Evolutionary conservation across 1,284 basidiomycete species (phyloP), one percentile per base, ranked within the genome.

Genomic region (Meira miltonrushii): DNA sequence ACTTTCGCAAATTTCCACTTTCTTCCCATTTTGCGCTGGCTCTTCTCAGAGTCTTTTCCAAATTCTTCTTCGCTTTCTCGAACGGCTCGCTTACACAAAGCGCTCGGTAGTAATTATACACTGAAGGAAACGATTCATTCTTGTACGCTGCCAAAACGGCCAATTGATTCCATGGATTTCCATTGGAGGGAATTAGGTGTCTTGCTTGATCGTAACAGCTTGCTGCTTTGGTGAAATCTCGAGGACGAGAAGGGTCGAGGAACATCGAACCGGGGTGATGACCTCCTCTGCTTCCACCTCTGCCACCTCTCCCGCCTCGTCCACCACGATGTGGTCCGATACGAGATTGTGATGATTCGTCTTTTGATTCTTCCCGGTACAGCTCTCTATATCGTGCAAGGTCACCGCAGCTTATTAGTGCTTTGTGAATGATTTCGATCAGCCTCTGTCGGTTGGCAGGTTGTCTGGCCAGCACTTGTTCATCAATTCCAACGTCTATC

Each of bases 361-460:
- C 28, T 15, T 39, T 2, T 33, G 12, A 37, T 40, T 28, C 39
- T 38, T 61, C 43, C 9, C 33, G 23, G 44, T 93, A 93, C 62
- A 90, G 85, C 74, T 97, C 93, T 61, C 88, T 84, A 79, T 98
- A 98, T 38, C 94, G 84, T 64, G 90, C 89, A 48, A 98, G 86
- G 76, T 98, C 94, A 15, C 94, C 94, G 19, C 95, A 84, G 78
- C 88, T 96, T 33, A 96, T 87, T 53, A 97, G 82, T 2, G 88
- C 86, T 79, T 93, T 95, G 81, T 88, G 88, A 44, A 94, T 81
- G 46, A 90, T 62, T 3, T 86, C 66, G 50, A 72, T 44, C 38
- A 74, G 61, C 15, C 70, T 66, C n/a, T 51, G 44, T 39, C 63
- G 54, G 33, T 72, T 71, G 55, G 62, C 58, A 13, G 72, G 70